phyloP scores from a whole-genome alignment of 352 stramenopile species.

The Globisporangium nagaii region DNA sequence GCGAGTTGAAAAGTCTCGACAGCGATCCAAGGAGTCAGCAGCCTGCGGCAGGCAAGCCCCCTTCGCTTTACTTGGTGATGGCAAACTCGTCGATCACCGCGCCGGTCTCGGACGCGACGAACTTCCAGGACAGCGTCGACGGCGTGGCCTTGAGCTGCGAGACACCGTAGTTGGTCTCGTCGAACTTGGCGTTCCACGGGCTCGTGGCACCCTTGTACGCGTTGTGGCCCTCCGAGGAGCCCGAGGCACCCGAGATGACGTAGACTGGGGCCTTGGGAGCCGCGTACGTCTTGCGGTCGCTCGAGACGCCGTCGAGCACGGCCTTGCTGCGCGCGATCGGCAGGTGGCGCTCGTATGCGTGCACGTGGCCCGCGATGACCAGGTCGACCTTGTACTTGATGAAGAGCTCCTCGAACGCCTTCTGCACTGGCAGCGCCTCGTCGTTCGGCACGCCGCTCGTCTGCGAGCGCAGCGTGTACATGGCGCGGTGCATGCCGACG shows the following conservation, averaged over 20 bases:
- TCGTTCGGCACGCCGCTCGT: constrained; percentile 12
- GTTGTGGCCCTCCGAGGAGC: constrained; percentile 48
- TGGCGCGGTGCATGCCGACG: constrained; percentile 40
- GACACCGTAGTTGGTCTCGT: constrained; percentile 31
- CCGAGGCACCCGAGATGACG: constrained; percentile 50
- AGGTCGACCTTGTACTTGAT: constrained; percentile 86
- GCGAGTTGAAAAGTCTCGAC: no score
- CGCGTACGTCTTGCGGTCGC: constrained; percentile 45
- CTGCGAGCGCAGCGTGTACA: constrained; percentile 25
- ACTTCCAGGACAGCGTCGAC: neutral
- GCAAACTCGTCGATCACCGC: neutral
- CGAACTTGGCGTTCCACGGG: constrained; percentile 51
- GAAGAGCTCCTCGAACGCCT: constrained; percentile 77
- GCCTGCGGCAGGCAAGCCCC: neutral
- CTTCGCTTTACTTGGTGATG: neutral
- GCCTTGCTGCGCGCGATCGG: constrained; percentile 43
- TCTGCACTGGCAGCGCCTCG: constrained; percentile 29
- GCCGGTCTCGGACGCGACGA: neutral
- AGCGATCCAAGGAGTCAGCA: no score
- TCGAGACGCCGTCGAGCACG: constrained; percentile 40
- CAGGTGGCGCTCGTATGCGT: constrained; percentile 79
- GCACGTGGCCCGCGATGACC: constrained; percentile 77
- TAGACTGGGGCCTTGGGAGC: constrained; percentile 62
- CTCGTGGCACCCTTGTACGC: constrained; percentile 11
- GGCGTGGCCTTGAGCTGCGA: constrained; percentile 22